Conservation (phyloP, 306 rosid genomes). For the Corylus heterophylla region DNA sequence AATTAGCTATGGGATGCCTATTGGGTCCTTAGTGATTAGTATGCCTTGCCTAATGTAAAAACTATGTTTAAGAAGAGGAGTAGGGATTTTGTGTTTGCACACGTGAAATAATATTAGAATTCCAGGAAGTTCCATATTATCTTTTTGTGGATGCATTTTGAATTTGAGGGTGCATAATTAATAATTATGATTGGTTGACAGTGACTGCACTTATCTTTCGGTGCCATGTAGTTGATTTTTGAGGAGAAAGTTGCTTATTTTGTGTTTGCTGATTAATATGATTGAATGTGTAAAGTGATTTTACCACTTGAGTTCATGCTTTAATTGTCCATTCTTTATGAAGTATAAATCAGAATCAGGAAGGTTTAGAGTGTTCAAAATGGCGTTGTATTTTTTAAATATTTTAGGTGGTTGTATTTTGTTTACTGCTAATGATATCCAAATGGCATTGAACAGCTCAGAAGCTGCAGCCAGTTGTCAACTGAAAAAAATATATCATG, state of each 20-base stretch:
- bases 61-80: not conserved
- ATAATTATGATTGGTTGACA: not conserved
- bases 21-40: not conserved
- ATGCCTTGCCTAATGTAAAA: not conserved
- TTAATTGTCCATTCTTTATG: not conserved
- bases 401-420: not conserved
- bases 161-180: not conserved
- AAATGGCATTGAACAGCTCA: constrained; percentile 2
- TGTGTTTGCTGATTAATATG: not conserved
- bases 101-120: not conserved
- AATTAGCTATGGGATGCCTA: not conserved
- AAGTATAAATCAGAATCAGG: not conserved
- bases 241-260: not conserved
- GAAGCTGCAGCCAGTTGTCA: not conserved
- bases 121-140: not conserved
- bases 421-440: not conserved
- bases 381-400: not conserved
- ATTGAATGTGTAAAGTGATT: not conserved
- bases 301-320: not conserved
- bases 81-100: not conserved
- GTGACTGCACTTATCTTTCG: not conserved
- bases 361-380: not conserved
- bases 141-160: not conserved
- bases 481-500: constrained; percentile 33
- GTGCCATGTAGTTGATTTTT: not conserved